These are phyloP conservation scores for Fraxinus dipetala DNA, from an alignment of 305 asterid species.

Conservation along the genomic window DNA sequence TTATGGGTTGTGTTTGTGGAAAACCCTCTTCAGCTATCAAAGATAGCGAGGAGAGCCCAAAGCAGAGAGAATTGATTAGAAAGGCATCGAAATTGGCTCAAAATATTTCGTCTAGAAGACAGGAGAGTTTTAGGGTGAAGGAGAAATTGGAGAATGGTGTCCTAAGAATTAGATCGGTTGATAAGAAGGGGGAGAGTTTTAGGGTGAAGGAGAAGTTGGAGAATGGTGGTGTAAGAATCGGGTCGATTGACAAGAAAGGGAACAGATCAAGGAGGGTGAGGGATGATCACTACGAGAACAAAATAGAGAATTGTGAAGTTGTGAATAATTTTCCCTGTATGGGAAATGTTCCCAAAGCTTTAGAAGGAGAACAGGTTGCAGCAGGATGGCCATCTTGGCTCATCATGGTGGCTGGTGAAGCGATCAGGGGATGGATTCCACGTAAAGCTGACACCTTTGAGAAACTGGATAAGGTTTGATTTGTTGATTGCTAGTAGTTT, in stretches of 20 bases:
- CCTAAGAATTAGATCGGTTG: constrained; percentile 50
- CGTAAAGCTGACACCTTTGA: constrained; percentile 80
- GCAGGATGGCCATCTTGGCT: constrained; percentile 99
- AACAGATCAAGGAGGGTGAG: constrained; percentile 71
- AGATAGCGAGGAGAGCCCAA: constrained; percentile 53
- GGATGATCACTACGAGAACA: constrained; percentile 62
- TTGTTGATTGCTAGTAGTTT: constrained; percentile 1
- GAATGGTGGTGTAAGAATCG: constrained; percentile 49
- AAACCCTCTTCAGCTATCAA: constrained; percentile 60
- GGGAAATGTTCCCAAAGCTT: constrained; percentile 59
- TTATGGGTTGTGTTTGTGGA: constrained; percentile 80
- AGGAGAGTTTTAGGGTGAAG: constrained; percentile 52
- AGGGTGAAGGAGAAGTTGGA: constrained; percentile 46
- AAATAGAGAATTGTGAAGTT: constrained; percentile 35
- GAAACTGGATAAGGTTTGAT: constrained; percentile 78
- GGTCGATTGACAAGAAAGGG: constrained; percentile 56
- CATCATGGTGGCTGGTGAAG: constrained; percentile 83
- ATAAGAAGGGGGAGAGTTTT: constrained; percentile 60
- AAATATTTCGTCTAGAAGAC: constrained; percentile 57
- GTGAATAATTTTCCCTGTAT: constrained; percentile 43
- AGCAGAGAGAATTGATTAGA: constrained; percentile 54
- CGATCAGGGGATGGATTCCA: constrained; percentile 88
- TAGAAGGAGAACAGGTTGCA: constrained; percentile 81
- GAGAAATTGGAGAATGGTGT: constrained; percentile 51
- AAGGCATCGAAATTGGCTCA: constrained; percentile 55